A percentile compares a stretch with the other conserved stretches of the same genome.
phyloP scores from a whole-genome alignment of 805 yeast species.

The Starmerella vitae region DNA sequence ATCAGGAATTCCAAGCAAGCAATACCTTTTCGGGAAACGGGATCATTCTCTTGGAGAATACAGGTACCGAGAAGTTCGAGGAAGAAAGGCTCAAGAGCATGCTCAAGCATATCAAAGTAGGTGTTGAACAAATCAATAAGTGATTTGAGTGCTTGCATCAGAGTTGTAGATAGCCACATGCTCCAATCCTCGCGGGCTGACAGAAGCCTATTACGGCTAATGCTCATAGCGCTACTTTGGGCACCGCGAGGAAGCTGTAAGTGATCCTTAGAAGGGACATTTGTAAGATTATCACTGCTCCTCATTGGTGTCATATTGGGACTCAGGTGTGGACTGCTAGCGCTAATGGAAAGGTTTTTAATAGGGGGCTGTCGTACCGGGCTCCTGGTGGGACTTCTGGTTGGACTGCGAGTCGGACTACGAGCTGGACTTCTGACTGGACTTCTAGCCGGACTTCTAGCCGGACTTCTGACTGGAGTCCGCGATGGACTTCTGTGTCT shows the following conservation, averaged over 20 bases:
- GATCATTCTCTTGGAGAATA: slow-evolving; percentile 92
- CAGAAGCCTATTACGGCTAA: background rate
- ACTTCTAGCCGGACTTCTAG: slow-evolving; percentile 1
- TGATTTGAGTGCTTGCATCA: slow-evolving; percentile 86
- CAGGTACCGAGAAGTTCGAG: slow-evolving; percentile 69
- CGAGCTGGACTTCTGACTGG: background rate
- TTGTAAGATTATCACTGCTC: background rate
- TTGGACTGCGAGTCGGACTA: slow-evolving; percentile 28
- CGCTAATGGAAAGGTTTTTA: background rate
- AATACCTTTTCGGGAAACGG: slow-evolving; percentile 88
- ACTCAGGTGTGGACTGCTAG: background rate
- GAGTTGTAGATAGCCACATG: slow-evolving; percentile 92
- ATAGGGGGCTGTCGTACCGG: background rate
- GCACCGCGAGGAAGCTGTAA: background rate
- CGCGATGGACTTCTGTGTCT: slow-evolving; percentile 2
- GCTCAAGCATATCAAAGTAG: slow-evolving; percentile 63
- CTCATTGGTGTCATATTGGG: background rate
- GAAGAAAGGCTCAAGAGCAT: slow-evolving; percentile 67
- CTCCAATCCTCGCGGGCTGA: slow-evolving; percentile 57
- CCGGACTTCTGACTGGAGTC: background rate
- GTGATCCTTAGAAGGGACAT: background rate
- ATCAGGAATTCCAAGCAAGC: slow-evolving; percentile 72
- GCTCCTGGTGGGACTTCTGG: slow-evolving; percentile 1
- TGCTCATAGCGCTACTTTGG: background rate
- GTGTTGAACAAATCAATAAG: slow-evolving; percentile 71